Evolutionary conservation across 2,329 filamentous ascomycete genomes (phyloP).

Genomic region (Ophiosphaerella narmari): DNA sequence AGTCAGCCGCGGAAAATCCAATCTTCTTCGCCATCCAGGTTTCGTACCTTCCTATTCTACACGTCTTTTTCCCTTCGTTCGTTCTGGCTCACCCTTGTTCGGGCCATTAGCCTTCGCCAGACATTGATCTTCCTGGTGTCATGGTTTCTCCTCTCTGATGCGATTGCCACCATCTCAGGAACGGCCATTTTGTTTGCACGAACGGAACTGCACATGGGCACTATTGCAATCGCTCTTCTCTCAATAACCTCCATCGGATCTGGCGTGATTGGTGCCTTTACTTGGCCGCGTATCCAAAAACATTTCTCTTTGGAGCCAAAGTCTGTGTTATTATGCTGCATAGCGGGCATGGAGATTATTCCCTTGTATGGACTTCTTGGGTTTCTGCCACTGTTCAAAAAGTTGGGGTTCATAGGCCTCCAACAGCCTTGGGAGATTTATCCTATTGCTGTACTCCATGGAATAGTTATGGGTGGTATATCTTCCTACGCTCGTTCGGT

Average conservation of each 20-base stretch:
- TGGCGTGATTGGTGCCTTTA: slow-evolving; percentile 85
- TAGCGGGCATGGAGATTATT: slow-evolving; percentile 84
- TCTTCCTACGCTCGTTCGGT: slow-evolving; percentile 87
- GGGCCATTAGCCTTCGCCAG: slow-evolving; percentile 71
- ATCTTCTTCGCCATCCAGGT: slow-evolving; percentile 12
- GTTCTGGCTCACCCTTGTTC: slow-evolving; percentile 74
- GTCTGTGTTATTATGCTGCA: slow-evolving; percentile 83
- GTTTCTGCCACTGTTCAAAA: slow-evolving; percentile 75
- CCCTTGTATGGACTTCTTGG: slow-evolving; percentile 86
- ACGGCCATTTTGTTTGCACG: slow-evolving; percentile 93
- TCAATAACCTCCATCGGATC: slow-evolving; percentile 85
- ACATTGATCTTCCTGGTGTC: slow-evolving; percentile 76
- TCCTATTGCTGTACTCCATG: slow-evolving; percentile 81
- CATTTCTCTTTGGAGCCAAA: slow-evolving; percentile 70
- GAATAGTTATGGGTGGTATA: slow-evolving; percentile 84
- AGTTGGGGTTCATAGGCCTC: slow-evolving; percentile 75
- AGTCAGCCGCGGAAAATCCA: slow-evolving; percentile 23
- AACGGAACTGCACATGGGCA: slow-evolving; percentile 84
- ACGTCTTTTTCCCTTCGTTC: slow-evolving; percentile 81
- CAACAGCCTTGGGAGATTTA: slow-evolving; percentile 94
- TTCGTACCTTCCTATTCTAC: slow-evolving; percentile 63
- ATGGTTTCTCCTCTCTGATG: slow-evolving; percentile 93
- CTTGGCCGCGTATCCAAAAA: slow-evolving; percentile 79
- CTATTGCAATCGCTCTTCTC: slow-evolving; percentile 82
- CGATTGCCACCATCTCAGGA: slow-evolving; percentile 90